Percentiles rank a stretch among this genome's conserved stretches.
Evolutionary conservation across 148 eudicot species (phyloP).

Genomic region (Diospyros kaki): DNA sequence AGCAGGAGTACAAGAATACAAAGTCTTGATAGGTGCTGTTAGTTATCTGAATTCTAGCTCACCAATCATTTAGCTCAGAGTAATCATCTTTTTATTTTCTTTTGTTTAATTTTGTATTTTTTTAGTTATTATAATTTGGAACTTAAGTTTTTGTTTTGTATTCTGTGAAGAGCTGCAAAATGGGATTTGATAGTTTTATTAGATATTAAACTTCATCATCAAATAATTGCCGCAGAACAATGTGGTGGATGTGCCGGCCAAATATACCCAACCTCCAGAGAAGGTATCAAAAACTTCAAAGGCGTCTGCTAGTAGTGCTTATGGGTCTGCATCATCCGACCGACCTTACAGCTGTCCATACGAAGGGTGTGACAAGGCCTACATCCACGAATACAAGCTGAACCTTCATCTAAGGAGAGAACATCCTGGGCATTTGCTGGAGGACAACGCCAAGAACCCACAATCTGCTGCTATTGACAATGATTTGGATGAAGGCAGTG

Average conservation of each 20-base stretch:
- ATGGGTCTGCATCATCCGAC: constrained; percentile 60
- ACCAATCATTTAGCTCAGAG: too few relatives aligned
- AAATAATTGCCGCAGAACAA: constrained; percentile 34
- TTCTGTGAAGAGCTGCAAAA: not conserved
- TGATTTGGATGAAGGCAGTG: constrained; percentile 36
- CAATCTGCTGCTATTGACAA: constrained; percentile 41
- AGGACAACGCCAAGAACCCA: constrained; percentile 52
- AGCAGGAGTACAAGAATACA: too few relatives aligned
- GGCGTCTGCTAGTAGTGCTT: constrained; percentile 28
- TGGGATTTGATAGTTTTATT: not conserved
- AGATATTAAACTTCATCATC: not conserved
- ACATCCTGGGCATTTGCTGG: constrained; percentile 79
- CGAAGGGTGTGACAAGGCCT: constrained; percentile 88
- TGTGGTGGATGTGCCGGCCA: constrained; percentile 31
- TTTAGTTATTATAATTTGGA: too few relatives aligned
- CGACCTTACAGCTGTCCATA: constrained; percentile 86
- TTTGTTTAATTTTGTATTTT: not conserved
- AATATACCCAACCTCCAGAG: constrained; percentile 57
- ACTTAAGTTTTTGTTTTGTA: too few relatives aligned
- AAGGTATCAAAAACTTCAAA: constrained; percentile 63
- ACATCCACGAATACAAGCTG: constrained; percentile 94
- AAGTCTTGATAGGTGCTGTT: too few relatives aligned
- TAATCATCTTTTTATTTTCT: too few relatives aligned
- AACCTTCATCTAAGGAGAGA: constrained; percentile 80
- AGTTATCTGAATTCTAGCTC: too few relatives aligned